phyloP scores from a whole-genome alignment of 345 rosid species.

The Pistacia integerrima region DNA sequence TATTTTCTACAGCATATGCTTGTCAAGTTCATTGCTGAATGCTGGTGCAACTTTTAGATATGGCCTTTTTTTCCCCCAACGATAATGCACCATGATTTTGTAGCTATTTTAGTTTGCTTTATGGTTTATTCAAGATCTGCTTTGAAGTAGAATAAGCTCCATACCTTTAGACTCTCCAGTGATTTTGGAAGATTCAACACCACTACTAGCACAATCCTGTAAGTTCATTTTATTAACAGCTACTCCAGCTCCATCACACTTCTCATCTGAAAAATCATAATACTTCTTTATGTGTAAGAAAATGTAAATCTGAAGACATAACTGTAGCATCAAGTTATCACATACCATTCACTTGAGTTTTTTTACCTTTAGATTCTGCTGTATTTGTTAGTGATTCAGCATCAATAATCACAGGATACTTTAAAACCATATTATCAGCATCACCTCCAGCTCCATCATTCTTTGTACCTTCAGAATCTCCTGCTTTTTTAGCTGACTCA shows the following conservation, averaged over 20 bases:
- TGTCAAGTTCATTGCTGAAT: neutral
- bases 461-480: too few species aligned
- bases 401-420: too few species aligned
- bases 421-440: too few species aligned
- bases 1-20: neutral
- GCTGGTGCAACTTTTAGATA: neutral
- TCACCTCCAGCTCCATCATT: too few species aligned
- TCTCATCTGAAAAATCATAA: neutral
- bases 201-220: neutral
- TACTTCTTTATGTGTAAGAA: neutral
- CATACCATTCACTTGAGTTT: neutral
- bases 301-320: neutral
- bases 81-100: neutral
- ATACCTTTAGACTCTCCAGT: neutral
- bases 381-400: too few species aligned
- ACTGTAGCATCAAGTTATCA: neutral
- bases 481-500: too few species aligned
- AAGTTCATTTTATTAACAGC: neutral
- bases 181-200: neutral
- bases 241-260: neutral
- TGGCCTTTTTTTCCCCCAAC: neutral
- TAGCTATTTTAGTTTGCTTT: neutral
- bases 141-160: too few species aligned
- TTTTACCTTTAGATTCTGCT: too few species aligned
- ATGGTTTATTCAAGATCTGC: too few species aligned